Evolutionary conservation across 352 stramenopile genomes (phyloP).

Genomic region (Saprolegnia parasitica): DNA sequence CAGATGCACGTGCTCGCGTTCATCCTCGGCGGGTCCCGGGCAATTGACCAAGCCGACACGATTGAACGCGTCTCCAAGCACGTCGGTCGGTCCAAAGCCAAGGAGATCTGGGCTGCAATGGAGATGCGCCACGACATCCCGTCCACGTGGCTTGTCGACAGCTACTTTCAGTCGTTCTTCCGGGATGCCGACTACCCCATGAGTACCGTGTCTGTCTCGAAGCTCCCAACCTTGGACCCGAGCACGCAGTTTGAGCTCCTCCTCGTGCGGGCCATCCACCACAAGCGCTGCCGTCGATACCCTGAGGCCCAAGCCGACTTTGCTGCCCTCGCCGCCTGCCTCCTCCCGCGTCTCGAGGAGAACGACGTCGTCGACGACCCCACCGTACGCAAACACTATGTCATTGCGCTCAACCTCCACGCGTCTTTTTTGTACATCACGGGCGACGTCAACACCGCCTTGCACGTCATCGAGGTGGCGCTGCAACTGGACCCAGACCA

Average conservation of each 20-base stretch:
- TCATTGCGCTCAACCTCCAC: constrained; percentile 60
- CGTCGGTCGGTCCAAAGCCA: constrained; percentile 60
- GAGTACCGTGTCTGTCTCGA: constrained; percentile 42
- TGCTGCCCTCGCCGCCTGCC: constrained; percentile 2
- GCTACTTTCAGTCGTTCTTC: constrained; percentile 83
- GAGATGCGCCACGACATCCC: constrained; percentile 67
- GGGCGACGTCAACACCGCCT: constrained; percentile 64
- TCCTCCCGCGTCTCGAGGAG: constrained; percentile 29
- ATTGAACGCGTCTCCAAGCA: constrained; percentile 69
- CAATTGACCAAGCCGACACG: constrained; percentile 52
- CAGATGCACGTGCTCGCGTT: constrained; percentile 80
- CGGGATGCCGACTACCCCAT: constrained; percentile 63
- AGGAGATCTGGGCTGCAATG: constrained; percentile 64
- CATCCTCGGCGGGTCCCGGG: constrained; percentile 74
- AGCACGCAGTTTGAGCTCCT: constrained; percentile 45
- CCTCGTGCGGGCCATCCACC: constrained; percentile 58
- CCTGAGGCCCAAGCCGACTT: constrained; percentile 43
- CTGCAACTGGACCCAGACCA: constrained; percentile 46
- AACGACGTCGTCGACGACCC: constrained; percentile 40
- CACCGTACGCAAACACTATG: constrained; percentile 34
- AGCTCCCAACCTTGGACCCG: constrained; percentile 46
- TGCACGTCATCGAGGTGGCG: constrained; percentile 58
- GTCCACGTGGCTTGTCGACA: constrained; percentile 70
- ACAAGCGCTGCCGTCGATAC: constrained; percentile 60
- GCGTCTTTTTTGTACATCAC: constrained; percentile 77